phyloP scores from a whole-genome alignment of 148 eudicot genomes.

The Chenopodium suecicum region DNA sequence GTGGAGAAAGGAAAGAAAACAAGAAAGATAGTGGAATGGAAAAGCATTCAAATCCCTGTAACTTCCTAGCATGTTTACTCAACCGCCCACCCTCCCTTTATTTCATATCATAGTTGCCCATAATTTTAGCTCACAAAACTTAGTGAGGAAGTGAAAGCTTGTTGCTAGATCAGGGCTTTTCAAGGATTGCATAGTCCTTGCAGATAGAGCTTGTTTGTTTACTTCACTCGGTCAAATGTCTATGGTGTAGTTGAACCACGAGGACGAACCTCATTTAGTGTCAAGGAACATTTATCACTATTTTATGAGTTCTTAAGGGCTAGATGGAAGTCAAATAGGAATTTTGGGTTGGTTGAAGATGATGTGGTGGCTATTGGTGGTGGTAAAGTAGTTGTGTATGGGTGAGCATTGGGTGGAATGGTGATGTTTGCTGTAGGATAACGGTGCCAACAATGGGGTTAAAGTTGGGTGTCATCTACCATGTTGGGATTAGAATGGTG shows the following conservation, averaged over 20 bases:
- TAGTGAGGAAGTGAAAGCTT: neutral
- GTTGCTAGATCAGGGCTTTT: no score
- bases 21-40: neutral
- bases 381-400: no score
- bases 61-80: neutral
- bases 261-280: neutral
- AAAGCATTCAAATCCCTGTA: neutral
- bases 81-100: no score
- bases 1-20: neutral
- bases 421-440: no score
- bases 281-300: neutral
- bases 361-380: no score
- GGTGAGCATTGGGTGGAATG: no score
- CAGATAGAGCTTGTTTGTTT: neutral
- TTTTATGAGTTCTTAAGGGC: neutral
- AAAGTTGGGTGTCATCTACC: no score
- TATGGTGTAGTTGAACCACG: neutral
- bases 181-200: neutral
- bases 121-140: neutral
- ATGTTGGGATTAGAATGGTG: no score
- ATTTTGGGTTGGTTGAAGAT: neutral
- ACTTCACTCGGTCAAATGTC: neutral
- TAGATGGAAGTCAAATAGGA: neutral
- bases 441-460: no score
- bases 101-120: neutral